A percentile compares a stretch with the other conserved stretches of the same genome.
phyloP scores from a whole-genome alignment of 345 rosid species.

The Anacardium occidentale region DNA sequence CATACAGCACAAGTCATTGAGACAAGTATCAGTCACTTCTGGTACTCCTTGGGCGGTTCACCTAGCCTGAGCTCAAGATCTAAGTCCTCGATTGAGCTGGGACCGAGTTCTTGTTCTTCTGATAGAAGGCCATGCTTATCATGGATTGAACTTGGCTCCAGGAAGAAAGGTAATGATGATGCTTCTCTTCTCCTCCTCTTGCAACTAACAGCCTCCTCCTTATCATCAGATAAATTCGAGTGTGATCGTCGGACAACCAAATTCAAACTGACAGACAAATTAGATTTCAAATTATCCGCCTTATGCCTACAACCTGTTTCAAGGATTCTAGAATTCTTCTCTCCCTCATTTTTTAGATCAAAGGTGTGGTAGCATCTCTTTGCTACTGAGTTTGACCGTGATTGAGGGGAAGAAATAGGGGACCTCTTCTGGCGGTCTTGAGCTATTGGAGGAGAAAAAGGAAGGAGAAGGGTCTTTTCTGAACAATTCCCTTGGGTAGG shows the following conservation, averaged over 20 bases:
- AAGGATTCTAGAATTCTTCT: constrained; percentile 34
- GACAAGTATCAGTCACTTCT: constrained; percentile 24
- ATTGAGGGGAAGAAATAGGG: constrained; percentile 31
- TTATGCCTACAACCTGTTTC: constrained; percentile 33
- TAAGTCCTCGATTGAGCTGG: constrained; percentile 52
- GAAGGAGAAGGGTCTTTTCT: constrained; percentile 24
- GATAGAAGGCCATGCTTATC: constrained; percentile 35
- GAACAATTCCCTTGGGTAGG: constrained; percentile 24
- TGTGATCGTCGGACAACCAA: constrained; percentile 48
- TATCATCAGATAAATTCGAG: constrained; percentile 30
- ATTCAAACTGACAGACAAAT: constrained; percentile 65
- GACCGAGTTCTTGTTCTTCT: constrained; percentile 41
- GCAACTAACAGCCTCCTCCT: constrained; percentile 34
- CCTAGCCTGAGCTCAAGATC: constrained; percentile 98
- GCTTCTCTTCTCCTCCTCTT: constrained; percentile 53
- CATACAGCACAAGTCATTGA: constrained; percentile 21
- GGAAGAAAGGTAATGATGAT: constrained; percentile 44
- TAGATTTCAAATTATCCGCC: constrained; percentile 41
- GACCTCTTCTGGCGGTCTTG: constrained; percentile 29
- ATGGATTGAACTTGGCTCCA: constrained; percentile 40
- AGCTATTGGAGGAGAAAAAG: constrained; percentile 35
- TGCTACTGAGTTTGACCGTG: constrained; percentile 28
- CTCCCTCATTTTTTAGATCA: constrained; percentile 34
- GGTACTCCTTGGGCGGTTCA: constrained; percentile 46
- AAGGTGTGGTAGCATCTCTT: constrained; percentile 25